These are phyloP conservation scores for Cladosporium halotolerans DNA, from an alignment of 2,329 filamentous ascomycete genomes.

Conservation along the genomic window DNA sequence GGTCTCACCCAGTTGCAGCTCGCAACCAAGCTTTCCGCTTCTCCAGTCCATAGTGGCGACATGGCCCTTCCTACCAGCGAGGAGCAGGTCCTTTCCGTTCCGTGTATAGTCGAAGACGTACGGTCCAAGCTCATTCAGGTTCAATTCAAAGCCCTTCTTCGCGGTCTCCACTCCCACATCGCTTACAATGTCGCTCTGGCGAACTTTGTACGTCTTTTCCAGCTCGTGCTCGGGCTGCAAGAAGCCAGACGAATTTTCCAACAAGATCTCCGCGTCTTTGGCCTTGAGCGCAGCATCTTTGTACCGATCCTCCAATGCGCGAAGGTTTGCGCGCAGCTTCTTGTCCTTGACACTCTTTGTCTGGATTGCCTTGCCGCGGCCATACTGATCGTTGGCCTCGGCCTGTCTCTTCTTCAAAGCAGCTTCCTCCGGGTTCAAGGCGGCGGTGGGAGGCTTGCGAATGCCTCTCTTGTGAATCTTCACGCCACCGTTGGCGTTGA, in stretches of 20 bases:
- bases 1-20: slow-evolving; percentile 85
- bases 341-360: slow-evolving; percentile 74
- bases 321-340: slow-evolving; percentile 78
- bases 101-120: slow-evolving; percentile 85
- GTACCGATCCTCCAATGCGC: slow-evolving; percentile 73
- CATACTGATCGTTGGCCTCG: slow-evolving; percentile 56
- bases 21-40: slow-evolving; percentile 82
- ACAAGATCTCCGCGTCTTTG: slow-evolving; percentile 90
- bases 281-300: slow-evolving; percentile 74
- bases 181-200: slow-evolving; percentile 74
- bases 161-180: slow-evolving; percentile 76
- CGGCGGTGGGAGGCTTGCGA: slow-evolving; percentile 22
- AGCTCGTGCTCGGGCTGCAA: slow-evolving; percentile 82
- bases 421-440: slow-evolving; percentile 28
- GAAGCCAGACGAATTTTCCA: slow-evolving; percentile 80
- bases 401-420: slow-evolving; percentile 28
- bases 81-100: slow-evolving; percentile 77
- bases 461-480: slow-evolving; percentile 19
- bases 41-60: slow-evolving; percentile 96
- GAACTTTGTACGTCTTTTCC: slow-evolving; percentile 86
- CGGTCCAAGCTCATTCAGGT: slow-evolving; percentile 73
- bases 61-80: slow-evolving; percentile 89
- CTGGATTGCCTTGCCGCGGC: slow-evolving; percentile 70
- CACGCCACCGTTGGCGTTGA: slow-evolving; percentile 22
- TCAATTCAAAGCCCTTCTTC: slow-evolving; percentile 88